Conservation (phyloP, 2,329 filamentous ascomycete species). For the Penicillium palitans region DNA sequence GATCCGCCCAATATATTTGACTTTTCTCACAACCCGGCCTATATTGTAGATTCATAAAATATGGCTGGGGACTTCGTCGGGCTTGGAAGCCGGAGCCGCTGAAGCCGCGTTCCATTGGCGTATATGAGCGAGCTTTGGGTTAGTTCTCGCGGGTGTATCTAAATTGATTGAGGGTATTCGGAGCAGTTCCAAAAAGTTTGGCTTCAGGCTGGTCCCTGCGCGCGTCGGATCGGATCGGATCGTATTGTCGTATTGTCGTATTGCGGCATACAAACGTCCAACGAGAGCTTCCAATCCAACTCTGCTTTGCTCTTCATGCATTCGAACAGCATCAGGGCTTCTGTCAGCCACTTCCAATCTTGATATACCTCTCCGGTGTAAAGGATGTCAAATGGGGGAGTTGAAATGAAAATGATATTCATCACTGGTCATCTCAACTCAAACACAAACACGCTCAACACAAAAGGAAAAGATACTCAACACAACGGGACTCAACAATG, state of each 20-base stretch:
- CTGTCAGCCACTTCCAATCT: not conserved
- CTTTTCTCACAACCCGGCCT: accelerated
- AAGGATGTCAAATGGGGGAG: not conserved
- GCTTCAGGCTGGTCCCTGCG: no score
- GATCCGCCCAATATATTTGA: not conserved
- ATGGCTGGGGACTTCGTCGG: not conserved
- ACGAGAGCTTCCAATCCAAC: not conserved
- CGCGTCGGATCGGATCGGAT: not conserved
- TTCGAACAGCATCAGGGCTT: accelerated
- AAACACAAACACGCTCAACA: not conserved
- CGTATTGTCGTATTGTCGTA: not conserved
- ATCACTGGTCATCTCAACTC: not conserved
- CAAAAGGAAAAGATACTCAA: not conserved
- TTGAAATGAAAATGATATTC: not conserved
- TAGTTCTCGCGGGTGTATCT: not conserved
- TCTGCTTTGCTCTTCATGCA: not conserved
- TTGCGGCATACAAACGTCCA: not conserved
- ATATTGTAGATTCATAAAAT: no score
- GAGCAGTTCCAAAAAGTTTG: not conserved
- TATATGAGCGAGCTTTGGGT: not conserved
- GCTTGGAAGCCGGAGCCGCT: not conserved
- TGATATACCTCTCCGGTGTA: not conserved
- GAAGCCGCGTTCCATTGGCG: not conserved
- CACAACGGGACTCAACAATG: not conserved
- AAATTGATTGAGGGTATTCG: not conserved